These are phyloP conservation scores for Ophiostoma tasmaniense DNA, from an alignment of 2,329 filamentous ascomycete species.

Conservation along the genomic window DNA sequence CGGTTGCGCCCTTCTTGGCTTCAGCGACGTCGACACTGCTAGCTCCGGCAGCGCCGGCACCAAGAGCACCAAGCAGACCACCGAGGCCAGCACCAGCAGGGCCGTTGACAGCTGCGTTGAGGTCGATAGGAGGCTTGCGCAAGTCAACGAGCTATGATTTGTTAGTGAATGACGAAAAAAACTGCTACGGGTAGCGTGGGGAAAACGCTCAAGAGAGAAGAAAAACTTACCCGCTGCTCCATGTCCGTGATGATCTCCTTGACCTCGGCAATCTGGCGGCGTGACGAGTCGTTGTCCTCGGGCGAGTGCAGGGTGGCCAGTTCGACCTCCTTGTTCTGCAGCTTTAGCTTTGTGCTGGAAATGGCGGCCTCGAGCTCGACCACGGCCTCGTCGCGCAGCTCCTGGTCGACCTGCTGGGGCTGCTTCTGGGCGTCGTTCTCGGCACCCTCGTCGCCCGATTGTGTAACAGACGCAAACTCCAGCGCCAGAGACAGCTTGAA, in stretches of 20 bases:
- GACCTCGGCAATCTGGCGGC: slow-evolving; percentile 59
- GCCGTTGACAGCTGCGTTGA: slow-evolving; percentile 47
- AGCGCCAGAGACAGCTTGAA: slow-evolving; percentile 93
- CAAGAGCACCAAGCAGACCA: slow-evolving; percentile 51
- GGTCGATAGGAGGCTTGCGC: slow-evolving; percentile 51
- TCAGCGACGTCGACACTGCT: slow-evolving; percentile 36
- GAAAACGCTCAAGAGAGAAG: too few relatives aligned
- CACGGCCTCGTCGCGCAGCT: slow-evolving; percentile 61
- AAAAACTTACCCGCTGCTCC: slow-evolving; percentile 46
- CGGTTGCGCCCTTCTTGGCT: slow-evolving; percentile 64
- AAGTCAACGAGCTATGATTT: slow-evolving; percentile 52
- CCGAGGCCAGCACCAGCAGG: slow-evolving; percentile 41
- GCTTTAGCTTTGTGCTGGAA: slow-evolving; percentile 60
- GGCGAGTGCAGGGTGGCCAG: slow-evolving; percentile 54
- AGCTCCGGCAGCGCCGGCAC: slow-evolving; percentile 44
- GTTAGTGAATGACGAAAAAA: neutral
- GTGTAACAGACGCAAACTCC: slow-evolving; percentile 80
- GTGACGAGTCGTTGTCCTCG: slow-evolving; percentile 57
- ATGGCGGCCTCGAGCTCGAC: slow-evolving; percentile 67
- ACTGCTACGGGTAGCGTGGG: neutral
- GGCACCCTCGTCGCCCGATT: slow-evolving; percentile 27
- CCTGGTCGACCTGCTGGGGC: slow-evolving; percentile 54
- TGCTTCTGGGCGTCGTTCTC: slow-evolving; percentile 28
- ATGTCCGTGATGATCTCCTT: slow-evolving; percentile 73
- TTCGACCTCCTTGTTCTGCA: slow-evolving; percentile 60